Evolutionary conservation across 2,329 filamentous ascomycete species (phyloP), one percentile per base, ranked within the genome.

Genomic region (Macrophomina tecta): DNA sequence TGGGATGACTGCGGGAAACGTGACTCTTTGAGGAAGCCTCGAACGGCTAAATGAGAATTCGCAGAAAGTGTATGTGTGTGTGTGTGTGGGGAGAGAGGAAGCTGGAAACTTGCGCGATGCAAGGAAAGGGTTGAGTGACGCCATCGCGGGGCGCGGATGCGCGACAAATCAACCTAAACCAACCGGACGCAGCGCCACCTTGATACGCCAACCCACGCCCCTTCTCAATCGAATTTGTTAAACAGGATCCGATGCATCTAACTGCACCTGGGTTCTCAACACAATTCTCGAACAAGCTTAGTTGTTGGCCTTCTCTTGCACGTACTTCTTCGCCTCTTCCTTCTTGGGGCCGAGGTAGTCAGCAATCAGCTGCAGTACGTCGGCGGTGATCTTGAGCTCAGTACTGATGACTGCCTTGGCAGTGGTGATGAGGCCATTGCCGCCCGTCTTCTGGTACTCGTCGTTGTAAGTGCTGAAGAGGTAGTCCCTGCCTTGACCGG

Each of bases 371-470:
- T 72, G 70, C 58, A 73, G 75, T 6, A 72, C 75, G 68, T 80
- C 78, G 42, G 73, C 70, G 9, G 74, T 71, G 48, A 80, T 73
- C 73, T 77, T 79, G 46, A 80, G 65, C 75, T 80, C 78, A 11
- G 78, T 79, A 70, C 75, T 76, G 36, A 80, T 69, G 6, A 77
- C 63, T 2, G 77, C 77, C 69, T 77, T 78, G 18, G 74, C 77
- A 9, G 71, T 73, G 72, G 76, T 78, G 46, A 79, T 70, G 12
- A 78, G 52, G 11, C 77, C 76, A 18, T 77, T 73, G 18, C 76
- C 76, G 40, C 71, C 70, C 14, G 77, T 79, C 75, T 79, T 79
- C 67, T 71, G 72, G 71, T 80, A 78, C 73, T 80, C 76, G 55
- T 79, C 75, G 36, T 77, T 69, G 73, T 75, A 80, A 6, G 78